Evolutionary conservation across 176 grass and related monocot genomes (phyloP), one percentile per base, ranked within the genome.

Genomic region (Melocanna baccifera): DNA sequence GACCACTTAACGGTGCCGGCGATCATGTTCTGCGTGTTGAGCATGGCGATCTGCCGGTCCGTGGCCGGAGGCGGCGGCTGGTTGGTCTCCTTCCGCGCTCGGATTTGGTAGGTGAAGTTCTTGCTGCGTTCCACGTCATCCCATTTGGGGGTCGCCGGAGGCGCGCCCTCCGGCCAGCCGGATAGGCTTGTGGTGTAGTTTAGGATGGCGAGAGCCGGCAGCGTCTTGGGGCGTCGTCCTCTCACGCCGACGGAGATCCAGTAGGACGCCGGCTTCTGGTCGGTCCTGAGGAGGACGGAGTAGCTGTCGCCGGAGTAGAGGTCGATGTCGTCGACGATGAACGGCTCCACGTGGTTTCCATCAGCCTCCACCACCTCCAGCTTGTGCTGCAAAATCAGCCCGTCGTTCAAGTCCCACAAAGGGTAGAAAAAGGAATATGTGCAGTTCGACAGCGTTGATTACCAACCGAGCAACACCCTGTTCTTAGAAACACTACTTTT

Each of bases 251-350:
- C 75, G 62, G 83, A 84, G 80, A 94, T 65, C 89, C 89, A 94
- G 58, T 91, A 91, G 50, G 75, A 73, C 19, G 75, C 83, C 23
- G 71, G 19, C 9, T 39, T 65, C 9, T 94, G 88, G 80, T 81
- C 62, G 18, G 92, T 67, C 4, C 53, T 88, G 39, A 94, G 64
- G 79, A 94, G 88, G 16, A 86, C 86, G n/a, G 92, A 94, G 74
- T 94, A 94, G 48, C 89, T 91, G 28, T 94, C 89, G 37, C 89
- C 89, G n/a, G 92, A 94, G 83, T 91, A 94, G 70, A 94, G 72
- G 70, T 94, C 89, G 78, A 94, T 89, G 80, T 91, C 92, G 32
- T 84, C 25, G 8, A 91, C 92, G 0, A 18, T 22, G 66, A 94
- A 94, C 66, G 88, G 92, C 23, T 89, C 69, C 36, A 91, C 83